Base-by-base conservation (phyloP, 352 stramenopile genomes). In the Pythium inflatum region DNA sequence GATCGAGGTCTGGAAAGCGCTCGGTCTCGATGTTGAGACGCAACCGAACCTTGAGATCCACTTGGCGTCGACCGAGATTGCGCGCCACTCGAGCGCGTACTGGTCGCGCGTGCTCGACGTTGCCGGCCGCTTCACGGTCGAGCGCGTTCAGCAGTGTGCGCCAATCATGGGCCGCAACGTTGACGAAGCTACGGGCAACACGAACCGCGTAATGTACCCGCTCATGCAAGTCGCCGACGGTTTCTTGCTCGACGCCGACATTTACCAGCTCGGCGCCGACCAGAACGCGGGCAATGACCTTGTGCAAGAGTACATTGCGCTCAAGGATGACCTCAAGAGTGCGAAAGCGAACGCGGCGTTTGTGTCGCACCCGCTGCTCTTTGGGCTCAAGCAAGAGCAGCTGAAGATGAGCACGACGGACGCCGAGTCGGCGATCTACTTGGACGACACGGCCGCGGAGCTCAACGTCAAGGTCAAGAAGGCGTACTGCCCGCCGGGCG, bases 341-440 rank as follows among this genome's bases (percentile, higher is more conserved):
- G 22, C 60, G 8, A 77, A 84, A 6, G 31, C 43, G 16, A 80
- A 82, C 58, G 94, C 96, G 11, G 89, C 99, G 24, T 99, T 99
- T 75, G 81, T 99, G 16, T 92, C 86, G 64, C 97, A 99, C 85
- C 97, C 98, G 70, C 97, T 99, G 92, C 84, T 99, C 25, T 96
- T 97, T 56, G 97, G 98, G 0, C 79, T 99, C 24, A 99, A 99
- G 82, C 96, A 98, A 76, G 98, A 98, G 18, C 97, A 99, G 85
- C 92, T 98, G 75, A 99, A 99, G 88, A 99, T 99, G 98, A 98
- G 84, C 74, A 99, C 99, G 79, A 98, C 92, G 51, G 97, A 99
- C 90, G 93, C 97, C 14, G 97, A 99, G 81, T 98, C 88, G 48
- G 92, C 93, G 31, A 98, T 99, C 68, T 99, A 99, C 79, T 98